A percentile compares a stretch with the other conserved stretches of the same genome.
Evolutionary conservation across 768 basidiomycete genomes (phyloP).

Genomic region (Leucocoprinus leucothites): DNA sequence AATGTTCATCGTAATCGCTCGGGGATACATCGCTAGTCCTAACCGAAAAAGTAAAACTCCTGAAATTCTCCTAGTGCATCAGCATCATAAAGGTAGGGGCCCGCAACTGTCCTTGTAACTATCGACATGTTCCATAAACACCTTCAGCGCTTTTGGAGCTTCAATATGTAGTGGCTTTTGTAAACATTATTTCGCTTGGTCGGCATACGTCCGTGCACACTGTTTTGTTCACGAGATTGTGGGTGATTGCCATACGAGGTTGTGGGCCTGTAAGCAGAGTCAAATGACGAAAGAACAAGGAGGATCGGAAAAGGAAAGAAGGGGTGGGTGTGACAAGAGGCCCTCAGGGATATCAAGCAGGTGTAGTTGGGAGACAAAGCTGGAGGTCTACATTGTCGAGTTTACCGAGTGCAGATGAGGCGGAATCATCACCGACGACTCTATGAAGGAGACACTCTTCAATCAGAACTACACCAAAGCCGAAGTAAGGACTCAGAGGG

Average conservation of each 20-base stretch:
- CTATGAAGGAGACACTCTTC: slow-evolving; percentile 34
- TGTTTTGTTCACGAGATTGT: slow-evolving; percentile 82
- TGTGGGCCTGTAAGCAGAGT: slow-evolving; percentile 65
- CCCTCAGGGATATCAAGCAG: slow-evolving; percentile 93
- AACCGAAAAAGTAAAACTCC: too few relatives aligned
- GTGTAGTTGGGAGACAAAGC: slow-evolving; percentile 87
- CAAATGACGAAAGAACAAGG: slow-evolving; percentile 2
- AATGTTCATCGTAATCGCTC: too few relatives aligned
- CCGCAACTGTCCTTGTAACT: too few relatives aligned
- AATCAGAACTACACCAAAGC: background rate
- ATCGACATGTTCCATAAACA: too few relatives aligned
- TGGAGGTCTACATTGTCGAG: slow-evolving; percentile 85
- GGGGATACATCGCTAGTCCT: too few relatives aligned
- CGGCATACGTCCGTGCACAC: too few relatives aligned
- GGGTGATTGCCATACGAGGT: slow-evolving; percentile 70
- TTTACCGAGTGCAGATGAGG: slow-evolving; percentile 77
- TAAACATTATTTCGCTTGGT: slow-evolving; percentile 74
- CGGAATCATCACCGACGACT: slow-evolving; percentile 87
- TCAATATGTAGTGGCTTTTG: slow-evolving; percentile 76
- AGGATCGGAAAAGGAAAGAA: too few relatives aligned
- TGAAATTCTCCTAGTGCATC: too few relatives aligned
- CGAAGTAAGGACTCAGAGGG: too few relatives aligned
- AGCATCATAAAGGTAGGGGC: too few relatives aligned
- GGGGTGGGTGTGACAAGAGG: too few relatives aligned
- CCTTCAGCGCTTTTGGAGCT: slow-evolving; percentile 72